Base-by-base conservation (phyloP, 164 flowering plant genomes). In the Echeveria elegans region DNA sequence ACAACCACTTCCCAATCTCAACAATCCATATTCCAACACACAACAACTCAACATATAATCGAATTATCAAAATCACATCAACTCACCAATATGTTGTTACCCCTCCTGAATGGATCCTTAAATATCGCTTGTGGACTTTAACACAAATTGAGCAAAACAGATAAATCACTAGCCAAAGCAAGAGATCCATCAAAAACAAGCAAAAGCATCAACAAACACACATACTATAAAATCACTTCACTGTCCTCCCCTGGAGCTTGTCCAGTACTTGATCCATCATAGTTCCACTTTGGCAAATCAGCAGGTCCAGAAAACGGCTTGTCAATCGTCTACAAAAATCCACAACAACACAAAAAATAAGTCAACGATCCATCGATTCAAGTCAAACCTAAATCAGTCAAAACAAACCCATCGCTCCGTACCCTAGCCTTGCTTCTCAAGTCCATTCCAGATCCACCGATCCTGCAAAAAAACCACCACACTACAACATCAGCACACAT, bases 401-500 rank as follows among this genome's bases (percentile, higher is more conserved):
- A 47, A 6, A 24, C 21, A 1, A 59, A n/a, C 36, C 8, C 2
- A 24, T 4, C 1, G 41, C 7, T 1, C 18, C 11, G 66, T 80
- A 83, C 87, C 76, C 81, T 83, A 29, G 82, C 83, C 75, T 83
- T 83, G 79, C 87, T 83, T 50, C 85, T 75, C 30, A 83, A 18
- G 67, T 83, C 87, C 73, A 74, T 72, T 0, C 87, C 87, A 29
- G 85, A 81, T 68, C 87, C 87, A 63, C 87, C 87, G 21, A 83
- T 73, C 85, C 87, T 83, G 70, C 58, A 45, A 29, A 45, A 5
- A 66, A 52, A 11, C 0, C 4, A 6, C 10, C 21, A 65, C n/a
- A n/a, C 28, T 16, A 8, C 47, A 40, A n/a, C 29, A 37, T 40
- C 34, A 48, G 15, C 15, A 52, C n/a, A 16, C 23, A 53, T 5